Conservation (phyloP, 176 grass and related monocot species). For the Lolium multiflorum region DNA sequence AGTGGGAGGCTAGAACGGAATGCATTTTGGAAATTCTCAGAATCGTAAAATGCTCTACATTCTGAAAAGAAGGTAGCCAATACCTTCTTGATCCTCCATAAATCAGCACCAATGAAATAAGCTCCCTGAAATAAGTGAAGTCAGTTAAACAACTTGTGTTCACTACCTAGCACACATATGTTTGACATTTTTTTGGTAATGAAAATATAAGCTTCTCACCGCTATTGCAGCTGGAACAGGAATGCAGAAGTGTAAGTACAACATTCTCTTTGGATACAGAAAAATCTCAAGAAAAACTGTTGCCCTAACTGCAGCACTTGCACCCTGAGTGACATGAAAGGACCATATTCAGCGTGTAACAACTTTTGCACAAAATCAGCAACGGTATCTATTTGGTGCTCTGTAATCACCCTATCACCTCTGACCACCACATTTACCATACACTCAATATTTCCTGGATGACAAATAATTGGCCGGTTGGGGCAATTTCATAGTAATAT, state of each 20-base stretch:
- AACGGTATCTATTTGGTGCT: too few species aligned
- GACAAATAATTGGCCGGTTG: too few species aligned
- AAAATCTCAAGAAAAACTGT: constrained; percentile 81
- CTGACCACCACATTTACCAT: too few species aligned
- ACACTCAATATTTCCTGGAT: too few species aligned
- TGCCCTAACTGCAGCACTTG: constrained; percentile 90
- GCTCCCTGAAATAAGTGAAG: constrained; percentile 64
- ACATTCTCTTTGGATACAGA: constrained; percentile 58
- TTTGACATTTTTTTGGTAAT: neutral
- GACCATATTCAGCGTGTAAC: constrained; percentile 30
- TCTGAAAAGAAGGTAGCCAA: neutral
- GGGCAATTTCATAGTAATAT: too few species aligned
- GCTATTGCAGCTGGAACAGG: constrained; percentile 2
- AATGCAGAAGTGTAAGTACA: neutral
- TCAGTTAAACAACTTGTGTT: neutral
- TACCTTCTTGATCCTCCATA: constrained; percentile 73
- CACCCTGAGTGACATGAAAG: constrained; percentile 62
- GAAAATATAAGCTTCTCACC: constrained; percentile 1
- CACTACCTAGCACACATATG: neutral
- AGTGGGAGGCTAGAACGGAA: neutral
- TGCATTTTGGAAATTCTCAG: neutral
- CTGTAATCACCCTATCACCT: too few species aligned
- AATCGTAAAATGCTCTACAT: neutral
- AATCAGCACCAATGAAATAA: constrained; percentile 61
- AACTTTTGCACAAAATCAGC: too few species aligned